Evolutionary conservation across 1,139 yeast species (phyloP).

Genomic region (Protomyces inundatus): DNA sequence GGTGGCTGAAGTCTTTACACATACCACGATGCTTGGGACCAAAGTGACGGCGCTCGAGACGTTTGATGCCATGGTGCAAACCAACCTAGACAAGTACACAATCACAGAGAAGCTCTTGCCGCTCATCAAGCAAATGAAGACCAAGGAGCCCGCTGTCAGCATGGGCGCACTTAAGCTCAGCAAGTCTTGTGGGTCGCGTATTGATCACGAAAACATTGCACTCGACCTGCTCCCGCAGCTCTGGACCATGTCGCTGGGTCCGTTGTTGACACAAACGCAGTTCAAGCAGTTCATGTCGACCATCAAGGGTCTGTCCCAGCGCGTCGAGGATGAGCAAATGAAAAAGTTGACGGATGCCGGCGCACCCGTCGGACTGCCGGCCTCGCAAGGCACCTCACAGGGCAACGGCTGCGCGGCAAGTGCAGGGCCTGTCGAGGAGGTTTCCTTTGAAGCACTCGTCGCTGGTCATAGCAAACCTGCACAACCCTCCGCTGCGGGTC

Average conservation of each 20-base stretch:
- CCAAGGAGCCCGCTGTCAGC: slow-evolving; percentile 67
- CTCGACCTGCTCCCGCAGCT: slow-evolving; percentile 49
- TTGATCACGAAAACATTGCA: slow-evolving; percentile 46
- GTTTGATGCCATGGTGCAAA: slow-evolving; percentile 55
- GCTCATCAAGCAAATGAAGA: slow-evolving; percentile 64
- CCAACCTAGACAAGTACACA: slow-evolving; percentile 63
- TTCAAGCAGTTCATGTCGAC: slow-evolving; percentile 42
- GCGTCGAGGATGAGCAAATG: slow-evolving; percentile 42
- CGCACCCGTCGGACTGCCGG: slow-evolving; percentile 3
- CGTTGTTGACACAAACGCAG: slow-evolving; percentile 44
- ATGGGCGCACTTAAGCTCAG: slow-evolving; percentile 53
- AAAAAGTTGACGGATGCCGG: slow-evolving; percentile 32
- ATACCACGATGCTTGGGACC: slow-evolving; percentile 75
- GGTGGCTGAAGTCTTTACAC: slow-evolving; percentile 65
- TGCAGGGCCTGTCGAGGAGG: slow-evolving; percentile 9
- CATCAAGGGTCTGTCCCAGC: slow-evolving; percentile 41
- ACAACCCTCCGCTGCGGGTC: background rate
- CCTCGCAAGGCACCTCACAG: background rate
- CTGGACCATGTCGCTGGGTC: slow-evolving; percentile 47
- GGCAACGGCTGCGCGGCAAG: background rate
- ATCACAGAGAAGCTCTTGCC: slow-evolving; percentile 76
- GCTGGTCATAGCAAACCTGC: background rate
- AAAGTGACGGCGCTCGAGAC: slow-evolving; percentile 65
- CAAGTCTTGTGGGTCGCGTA: slow-evolving; percentile 39
- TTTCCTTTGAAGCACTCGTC: slow-evolving; percentile 19